Conservation (phyloP, 306 rosid genomes). For the Trifolium subterraneum region DNA sequence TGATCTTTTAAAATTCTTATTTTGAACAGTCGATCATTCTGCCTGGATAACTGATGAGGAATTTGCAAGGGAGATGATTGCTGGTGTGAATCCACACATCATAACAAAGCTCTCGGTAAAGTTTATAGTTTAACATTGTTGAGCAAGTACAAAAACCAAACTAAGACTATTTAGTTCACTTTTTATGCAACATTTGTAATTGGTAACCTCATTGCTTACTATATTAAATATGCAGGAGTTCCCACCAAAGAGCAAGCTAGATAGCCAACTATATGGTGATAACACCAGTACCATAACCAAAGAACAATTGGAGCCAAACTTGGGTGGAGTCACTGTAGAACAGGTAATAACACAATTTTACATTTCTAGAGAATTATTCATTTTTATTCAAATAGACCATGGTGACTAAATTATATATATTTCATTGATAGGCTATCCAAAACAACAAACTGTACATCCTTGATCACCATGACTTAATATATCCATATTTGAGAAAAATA, state of each 20-base stretch:
- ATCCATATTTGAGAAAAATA: conserved; percentile 66
- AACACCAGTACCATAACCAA: conserved; percentile 59
- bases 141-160: neutral
- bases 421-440: conserved; percentile 57
- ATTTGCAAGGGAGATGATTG: conserved; percentile 77
- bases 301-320: conserved; percentile 51
- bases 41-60: conserved; percentile 88
- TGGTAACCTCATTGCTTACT: neutral
- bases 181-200: too few species aligned
- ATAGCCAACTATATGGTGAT: conserved; percentile 59
- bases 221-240: conserved; percentile 58
- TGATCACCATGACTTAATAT: conserved; percentile 66
- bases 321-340: conserved; percentile 62
- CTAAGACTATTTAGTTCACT: neutral
- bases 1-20: conserved; percentile 7
- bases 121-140: conserved; percentile 10
- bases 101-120: conserved; percentile 51
- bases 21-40: conserved; percentile 53
- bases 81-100: conserved; percentile 72
- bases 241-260: conserved; percentile 75
- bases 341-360: conserved; percentile 51
- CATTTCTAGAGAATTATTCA: neutral
- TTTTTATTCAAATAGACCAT: neutral
- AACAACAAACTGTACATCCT: conserved; percentile 63
- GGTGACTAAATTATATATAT: neutral